phyloP scores from a whole-genome alignment of 345 rosid species.

The Hibiscus mutabilis region DNA sequence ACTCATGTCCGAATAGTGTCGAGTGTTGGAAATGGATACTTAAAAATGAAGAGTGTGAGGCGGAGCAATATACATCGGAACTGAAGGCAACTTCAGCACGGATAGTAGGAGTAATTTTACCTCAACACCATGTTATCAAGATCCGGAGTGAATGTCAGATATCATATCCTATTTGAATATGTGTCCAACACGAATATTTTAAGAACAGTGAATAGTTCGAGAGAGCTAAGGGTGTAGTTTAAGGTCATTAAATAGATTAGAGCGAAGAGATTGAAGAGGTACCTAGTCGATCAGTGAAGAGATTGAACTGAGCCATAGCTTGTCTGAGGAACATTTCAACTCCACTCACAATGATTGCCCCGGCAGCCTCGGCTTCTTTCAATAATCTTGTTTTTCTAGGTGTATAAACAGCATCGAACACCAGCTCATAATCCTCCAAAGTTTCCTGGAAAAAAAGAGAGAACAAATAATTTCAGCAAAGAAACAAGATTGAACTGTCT shows the following conservation, averaged over 20 bases:
- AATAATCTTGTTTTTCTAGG: slow-evolving; percentile 52
- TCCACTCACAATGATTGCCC: slow-evolving; percentile 49
- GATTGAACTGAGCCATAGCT: slow-evolving; percentile 48
- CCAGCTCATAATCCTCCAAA: slow-evolving; percentile 35
- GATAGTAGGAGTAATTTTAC: no score
- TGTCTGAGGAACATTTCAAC: slow-evolving; percentile 67
- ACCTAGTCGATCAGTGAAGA: slow-evolving; percentile 50
- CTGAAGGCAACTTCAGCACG: no score
- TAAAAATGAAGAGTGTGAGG: not conserved
- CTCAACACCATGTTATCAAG: not conserved
- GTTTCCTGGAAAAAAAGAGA: slow-evolving; percentile 24
- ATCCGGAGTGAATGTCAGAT: not conserved
- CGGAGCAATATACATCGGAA: no score
- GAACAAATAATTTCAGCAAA: not conserved
- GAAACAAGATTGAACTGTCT: not conserved
- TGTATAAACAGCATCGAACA: slow-evolving; percentile 54
- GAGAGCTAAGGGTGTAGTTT: not conserved
- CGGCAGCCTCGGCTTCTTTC: slow-evolving; percentile 48
- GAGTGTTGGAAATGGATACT: not conserved
- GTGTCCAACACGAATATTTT: not conserved
- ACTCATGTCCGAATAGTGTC: not conserved
- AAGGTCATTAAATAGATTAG: not conserved
- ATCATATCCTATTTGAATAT: not conserved
- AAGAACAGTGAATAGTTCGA: not conserved
- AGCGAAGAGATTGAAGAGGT: not conserved